Conservation (phyloP, 2,329 filamentous ascomycete species). For the Fusarium hainanense region DNA sequence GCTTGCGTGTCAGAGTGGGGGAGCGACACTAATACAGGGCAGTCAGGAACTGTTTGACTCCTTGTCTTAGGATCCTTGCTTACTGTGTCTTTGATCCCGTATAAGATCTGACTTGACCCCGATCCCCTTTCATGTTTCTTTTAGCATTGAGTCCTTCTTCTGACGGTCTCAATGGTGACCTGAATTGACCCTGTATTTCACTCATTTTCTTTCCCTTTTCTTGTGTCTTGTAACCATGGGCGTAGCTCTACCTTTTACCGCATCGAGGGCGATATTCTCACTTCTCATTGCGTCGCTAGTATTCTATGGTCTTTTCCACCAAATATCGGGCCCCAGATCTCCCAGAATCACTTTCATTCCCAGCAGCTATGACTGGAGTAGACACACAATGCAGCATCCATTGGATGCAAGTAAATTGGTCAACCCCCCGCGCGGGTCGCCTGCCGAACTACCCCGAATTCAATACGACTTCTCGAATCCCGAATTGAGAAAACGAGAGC, state of each 20-base stretch:
- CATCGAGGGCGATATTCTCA: constrained; percentile 31
- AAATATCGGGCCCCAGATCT: constrained; percentile 12
- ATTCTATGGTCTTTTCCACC: constrained; percentile 29
- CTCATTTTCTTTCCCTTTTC: constrained; percentile 7
- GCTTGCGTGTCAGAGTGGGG: constrained; percentile 28
- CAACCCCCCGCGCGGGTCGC: constrained; percentile 22
- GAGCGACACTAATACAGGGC: not conserved
- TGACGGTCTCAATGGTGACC: constrained; percentile 24
- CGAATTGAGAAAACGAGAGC: constrained; percentile 25
- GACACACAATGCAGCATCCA: constrained; percentile 23
- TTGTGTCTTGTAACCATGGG: constrained; percentile 29
- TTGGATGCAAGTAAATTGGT: constrained; percentile 21
- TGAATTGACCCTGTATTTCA: constrained; percentile 7
- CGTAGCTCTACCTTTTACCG: constrained; percentile 37
- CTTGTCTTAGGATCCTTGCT: constrained; percentile 27
- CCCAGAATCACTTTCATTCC: constrained; percentile 31
- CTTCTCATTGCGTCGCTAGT: constrained; percentile 31
- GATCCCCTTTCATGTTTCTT: not conserved
- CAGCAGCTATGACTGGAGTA: constrained; percentile 42
- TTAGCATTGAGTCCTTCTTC: constrained; percentile 1
- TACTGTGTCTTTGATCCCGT: constrained; percentile 9
- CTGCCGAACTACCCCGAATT: constrained; percentile 32
- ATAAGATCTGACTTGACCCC: constrained; percentile 26
- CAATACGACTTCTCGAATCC: constrained; percentile 37
- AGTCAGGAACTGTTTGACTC: constrained; percentile 24